A percentile compares a stretch with the other conserved stretches of the same genome.
Conservation (phyloP, 179 eudicot species). For the Monotropa hypopitys region DNA sequence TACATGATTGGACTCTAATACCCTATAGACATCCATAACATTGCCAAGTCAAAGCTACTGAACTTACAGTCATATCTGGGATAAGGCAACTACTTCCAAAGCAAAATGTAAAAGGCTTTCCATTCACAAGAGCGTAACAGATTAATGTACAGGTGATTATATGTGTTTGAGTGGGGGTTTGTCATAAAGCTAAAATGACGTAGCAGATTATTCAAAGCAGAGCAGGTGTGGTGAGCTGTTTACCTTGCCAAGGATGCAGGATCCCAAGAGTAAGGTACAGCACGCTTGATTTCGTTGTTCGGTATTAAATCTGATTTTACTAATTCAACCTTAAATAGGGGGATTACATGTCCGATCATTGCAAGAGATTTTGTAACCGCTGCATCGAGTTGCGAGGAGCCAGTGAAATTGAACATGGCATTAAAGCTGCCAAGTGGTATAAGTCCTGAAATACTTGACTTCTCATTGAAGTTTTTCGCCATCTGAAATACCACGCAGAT, state of each 20-base stretch:
- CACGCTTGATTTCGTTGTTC: constrained; percentile 62
- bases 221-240: constrained; percentile 7
- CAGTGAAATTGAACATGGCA: constrained; percentile 97
- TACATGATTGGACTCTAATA: neutral
- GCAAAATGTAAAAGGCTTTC: neutral
- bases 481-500: constrained; percentile 39
- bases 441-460: constrained; percentile 49
- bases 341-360: constrained; percentile 65
- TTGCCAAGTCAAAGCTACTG: neutral
- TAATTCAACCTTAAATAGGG: constrained; percentile 48
- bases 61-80: neutral
- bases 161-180: neutral
- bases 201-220: neutral
- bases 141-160: too few species aligned
- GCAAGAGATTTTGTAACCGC: constrained; percentile 89
- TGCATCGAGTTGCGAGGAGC: constrained; percentile 83
- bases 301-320: constrained; percentile 42
- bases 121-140: neutral
- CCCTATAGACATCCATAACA: neutral
- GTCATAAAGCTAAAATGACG: neutral
- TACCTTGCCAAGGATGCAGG: constrained; percentile 96
- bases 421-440: constrained; percentile 94
- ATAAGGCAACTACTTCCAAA: constrained; percentile 2
- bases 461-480: constrained; percentile 69
- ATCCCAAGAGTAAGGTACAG: constrained; percentile 91